phyloP scores from a whole-genome alignment of 108 stramenopile species.

The Skeletonema costatum region DNA sequence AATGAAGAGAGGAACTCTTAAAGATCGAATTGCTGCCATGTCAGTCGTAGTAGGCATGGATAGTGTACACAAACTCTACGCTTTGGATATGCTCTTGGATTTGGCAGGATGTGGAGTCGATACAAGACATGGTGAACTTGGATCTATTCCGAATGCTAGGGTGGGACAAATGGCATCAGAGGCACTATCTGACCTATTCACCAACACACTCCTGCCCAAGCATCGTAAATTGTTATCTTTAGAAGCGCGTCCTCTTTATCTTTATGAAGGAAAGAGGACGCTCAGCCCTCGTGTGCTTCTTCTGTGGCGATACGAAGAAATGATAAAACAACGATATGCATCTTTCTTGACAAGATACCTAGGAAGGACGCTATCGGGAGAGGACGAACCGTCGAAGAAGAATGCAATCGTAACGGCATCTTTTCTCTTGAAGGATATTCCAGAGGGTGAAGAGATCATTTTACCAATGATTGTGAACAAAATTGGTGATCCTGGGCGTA shows the following conservation, averaged over 20 bases:
- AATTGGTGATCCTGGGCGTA: conserved; percentile 92
- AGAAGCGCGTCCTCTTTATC: conserved; percentile 66
- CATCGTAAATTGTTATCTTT: conserved; percentile 79
- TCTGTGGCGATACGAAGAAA: conserved; percentile 93
- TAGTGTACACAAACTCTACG: conserved; percentile 88
- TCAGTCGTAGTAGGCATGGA: conserved; percentile 86
- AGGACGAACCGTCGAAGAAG: conserved; percentile 68
- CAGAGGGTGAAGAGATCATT: conserved; percentile 87
- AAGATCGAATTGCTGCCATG: conserved; percentile 97
- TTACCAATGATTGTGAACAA: conserved; percentile 94
- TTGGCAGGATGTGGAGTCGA: conserved; percentile 75
- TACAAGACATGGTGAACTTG: conserved; percentile 31
- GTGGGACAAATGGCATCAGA: conserved; percentile 93
- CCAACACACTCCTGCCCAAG: conserved; percentile 83
- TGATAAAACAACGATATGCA: conserved; percentile 78
- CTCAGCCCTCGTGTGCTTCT: conserved; percentile 76
- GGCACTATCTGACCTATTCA: conserved; percentile 91
- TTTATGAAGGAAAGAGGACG: conserved; percentile 59
- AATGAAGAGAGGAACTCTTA: conserved; percentile 90
- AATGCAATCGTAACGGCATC: conserved; percentile 73
- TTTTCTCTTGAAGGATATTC: conserved; percentile 59
- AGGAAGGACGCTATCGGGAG: conserved; percentile 62
- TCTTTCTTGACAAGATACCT: conserved; percentile 68
- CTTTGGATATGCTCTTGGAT: conserved; percentile 87
- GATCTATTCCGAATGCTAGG: conserved; percentile 58